Percentiles rank a stretch among this genome's conserved stretches.
Conservation (phyloP, 2,329 filamentous ascomycete genomes). For the Thielaviopsis populi region DNA sequence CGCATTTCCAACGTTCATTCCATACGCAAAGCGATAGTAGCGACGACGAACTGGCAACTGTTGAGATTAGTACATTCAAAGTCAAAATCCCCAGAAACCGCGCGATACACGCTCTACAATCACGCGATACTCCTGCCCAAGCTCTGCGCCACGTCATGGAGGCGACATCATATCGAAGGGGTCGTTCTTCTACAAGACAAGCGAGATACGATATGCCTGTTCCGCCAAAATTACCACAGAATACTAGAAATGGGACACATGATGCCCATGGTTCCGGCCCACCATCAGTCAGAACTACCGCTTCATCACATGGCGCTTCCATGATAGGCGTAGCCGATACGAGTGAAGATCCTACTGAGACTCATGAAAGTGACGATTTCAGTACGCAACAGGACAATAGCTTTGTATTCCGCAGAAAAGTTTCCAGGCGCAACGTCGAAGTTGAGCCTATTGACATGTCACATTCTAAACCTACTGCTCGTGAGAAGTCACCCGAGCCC, state of each 20-base stretch:
- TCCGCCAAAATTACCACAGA: neutral
- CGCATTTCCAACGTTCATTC: neutral
- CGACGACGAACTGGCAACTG: constrained; percentile 10
- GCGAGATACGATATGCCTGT: neutral
- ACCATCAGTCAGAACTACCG: too few relatives aligned
- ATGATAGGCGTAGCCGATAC: too few relatives aligned
- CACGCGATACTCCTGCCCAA: neutral
- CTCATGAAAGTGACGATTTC: neutral
- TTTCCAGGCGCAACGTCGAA: too few relatives aligned
- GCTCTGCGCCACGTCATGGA: constrained; percentile 1
- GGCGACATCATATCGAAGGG: neutral
- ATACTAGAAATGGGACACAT: neutral
- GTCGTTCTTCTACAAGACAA: constrained; percentile 1
- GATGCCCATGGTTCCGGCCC: neutral
- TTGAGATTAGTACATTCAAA: constrained; percentile 1
- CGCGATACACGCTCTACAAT: neutral
- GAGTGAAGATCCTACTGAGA: neutral
- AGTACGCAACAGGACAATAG: neutral
- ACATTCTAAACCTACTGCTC: neutral
- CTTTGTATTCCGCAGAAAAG: neutral
- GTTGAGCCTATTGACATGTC: neutral
- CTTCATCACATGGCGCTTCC: neutral
- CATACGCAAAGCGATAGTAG: neutral
- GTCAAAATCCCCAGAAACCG: neutral
- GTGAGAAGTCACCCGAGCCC: neutral